Percentiles rank a stretch among this genome's conserved stretches.
These are phyloP conservation scores for Puccinia triticina DNA, from an alignment of 1,284 basidiomycete species.

Conservation along the genomic window DNA sequence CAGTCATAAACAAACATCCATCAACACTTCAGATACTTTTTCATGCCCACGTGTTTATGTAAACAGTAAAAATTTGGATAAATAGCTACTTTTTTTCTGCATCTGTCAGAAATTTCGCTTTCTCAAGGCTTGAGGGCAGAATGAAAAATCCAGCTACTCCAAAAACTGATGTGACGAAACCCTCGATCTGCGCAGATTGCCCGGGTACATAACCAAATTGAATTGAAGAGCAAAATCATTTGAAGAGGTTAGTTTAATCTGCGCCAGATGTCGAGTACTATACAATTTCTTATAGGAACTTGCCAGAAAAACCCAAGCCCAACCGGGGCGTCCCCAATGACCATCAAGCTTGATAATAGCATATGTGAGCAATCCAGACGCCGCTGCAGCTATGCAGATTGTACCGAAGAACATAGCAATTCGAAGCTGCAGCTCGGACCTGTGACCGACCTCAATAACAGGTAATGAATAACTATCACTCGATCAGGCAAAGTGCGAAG, in stretches of 20 bases:
- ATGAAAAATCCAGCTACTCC: neutral
- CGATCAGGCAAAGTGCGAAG: no score
- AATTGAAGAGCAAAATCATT: no score
- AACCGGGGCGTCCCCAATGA: conserved; percentile 10
- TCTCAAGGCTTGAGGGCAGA: neutral
- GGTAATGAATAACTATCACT: no score
- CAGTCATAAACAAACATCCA: neutral
- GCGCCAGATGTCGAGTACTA: no score
- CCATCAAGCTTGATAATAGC: conserved; percentile 28
- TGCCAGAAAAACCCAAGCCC: conserved; percentile 42
- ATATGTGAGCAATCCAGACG: conserved; percentile 28
- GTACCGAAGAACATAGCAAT: conserved; percentile 21
- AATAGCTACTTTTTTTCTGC: conserved; percentile 6
- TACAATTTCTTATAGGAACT: no score
- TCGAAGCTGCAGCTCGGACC: conserved; percentile 36
- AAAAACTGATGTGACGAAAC: neutral
- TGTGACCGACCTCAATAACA: no score
- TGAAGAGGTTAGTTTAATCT: no score
- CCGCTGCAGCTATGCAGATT: conserved; percentile 6
- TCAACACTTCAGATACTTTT: neutral
- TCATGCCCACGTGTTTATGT: neutral
- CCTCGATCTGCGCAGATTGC: conserved; percentile 25
- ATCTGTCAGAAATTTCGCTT: neutral
- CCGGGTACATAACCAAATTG: no score
- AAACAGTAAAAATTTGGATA: no score